Evolutionary conservation across 306 rosid species (phyloP).

Genomic region (Oxytropis ochrocephala): DNA sequence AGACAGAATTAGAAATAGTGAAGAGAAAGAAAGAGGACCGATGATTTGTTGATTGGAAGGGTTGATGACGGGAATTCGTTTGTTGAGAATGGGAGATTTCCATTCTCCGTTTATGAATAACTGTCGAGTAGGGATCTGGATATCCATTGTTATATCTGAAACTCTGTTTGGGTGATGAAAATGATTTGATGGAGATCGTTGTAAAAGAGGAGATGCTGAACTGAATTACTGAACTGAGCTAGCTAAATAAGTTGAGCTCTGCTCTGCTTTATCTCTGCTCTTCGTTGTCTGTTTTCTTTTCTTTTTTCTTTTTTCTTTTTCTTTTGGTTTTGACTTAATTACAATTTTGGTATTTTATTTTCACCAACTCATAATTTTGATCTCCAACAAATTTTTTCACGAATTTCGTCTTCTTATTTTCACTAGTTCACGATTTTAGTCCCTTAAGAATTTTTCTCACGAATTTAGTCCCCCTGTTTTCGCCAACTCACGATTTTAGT

Average conservation of each 20-base stretch:
- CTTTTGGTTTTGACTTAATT: too few relatives aligned
- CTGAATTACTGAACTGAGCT: background rate
- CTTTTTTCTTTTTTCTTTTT: background rate
- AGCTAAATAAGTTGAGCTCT: background rate
- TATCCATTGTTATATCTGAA: conserved; percentile 40
- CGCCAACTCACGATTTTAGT: too few relatives aligned
- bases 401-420: too few relatives aligned
- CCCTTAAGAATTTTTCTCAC: too few relatives aligned
- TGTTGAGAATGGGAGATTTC: conserved; percentile 57
- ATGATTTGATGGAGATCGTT: background rate
- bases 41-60: conserved; percentile 63
- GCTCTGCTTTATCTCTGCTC: background rate
- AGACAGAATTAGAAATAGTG: background rate
- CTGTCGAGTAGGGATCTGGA: conserved; percentile 49
- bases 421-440: too few relatives aligned
- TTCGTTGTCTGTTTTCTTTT: background rate
- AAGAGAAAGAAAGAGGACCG: conserved; percentile 31
- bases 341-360: too few relatives aligned
- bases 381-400: too few relatives aligned
- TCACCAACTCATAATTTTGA: too few relatives aligned
- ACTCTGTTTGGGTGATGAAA: background rate
- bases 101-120: conserved; percentile 85
- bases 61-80: conserved; percentile 76
- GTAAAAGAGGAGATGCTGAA: background rate
- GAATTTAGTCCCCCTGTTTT: too few relatives aligned